Conservation (phyloP, 108 stramenopile species). For the Fistulifera solaris region DNA sequence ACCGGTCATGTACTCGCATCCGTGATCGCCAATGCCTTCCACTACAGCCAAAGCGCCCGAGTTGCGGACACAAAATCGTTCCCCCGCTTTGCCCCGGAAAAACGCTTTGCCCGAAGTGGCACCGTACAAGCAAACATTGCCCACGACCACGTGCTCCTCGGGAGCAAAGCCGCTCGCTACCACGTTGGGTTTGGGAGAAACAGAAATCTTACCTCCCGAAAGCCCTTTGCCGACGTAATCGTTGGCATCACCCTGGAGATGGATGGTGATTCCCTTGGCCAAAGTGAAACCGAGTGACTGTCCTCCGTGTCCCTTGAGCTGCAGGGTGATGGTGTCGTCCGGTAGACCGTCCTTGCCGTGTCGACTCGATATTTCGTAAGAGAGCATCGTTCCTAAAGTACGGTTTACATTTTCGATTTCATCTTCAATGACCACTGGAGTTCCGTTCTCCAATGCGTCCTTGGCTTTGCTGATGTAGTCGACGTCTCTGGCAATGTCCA, state of each 20-base stretch:
- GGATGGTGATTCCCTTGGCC: constrained; percentile 90
- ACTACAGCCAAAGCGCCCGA: constrained; percentile 94
- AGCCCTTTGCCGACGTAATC: constrained; percentile 96
- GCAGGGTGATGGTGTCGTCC: constrained; percentile 89
- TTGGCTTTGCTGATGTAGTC: constrained; percentile 72
- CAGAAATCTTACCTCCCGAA: constrained; percentile 91
- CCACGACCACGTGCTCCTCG: constrained; percentile 90
- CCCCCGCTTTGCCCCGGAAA: constrained; percentile 93
- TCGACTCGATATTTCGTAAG: constrained; percentile 80
- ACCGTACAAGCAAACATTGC: constrained; percentile 94
- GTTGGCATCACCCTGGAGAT: constrained; percentile 93
- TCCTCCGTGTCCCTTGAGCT: constrained; percentile 88
- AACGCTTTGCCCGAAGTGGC: constrained; percentile 94
- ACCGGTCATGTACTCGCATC: constrained; percentile 99
- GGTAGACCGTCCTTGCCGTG: constrained; percentile 91
- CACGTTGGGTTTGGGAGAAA: constrained; percentile 58
- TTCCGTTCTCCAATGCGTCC: constrained; percentile 75
- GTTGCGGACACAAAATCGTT: constrained; percentile 98
- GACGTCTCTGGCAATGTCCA: constrained; percentile 80
- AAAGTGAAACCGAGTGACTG: constrained; percentile 93
- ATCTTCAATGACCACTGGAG: constrained; percentile 73
- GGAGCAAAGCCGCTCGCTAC: constrained; percentile 71
- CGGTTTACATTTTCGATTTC: constrained; percentile 85
- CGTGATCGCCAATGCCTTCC: constrained; percentile 97
- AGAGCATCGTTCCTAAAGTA: constrained; percentile 92